Conservation (phyloP, 768 basidiomycete species). For the Mycena amicta region DNA sequence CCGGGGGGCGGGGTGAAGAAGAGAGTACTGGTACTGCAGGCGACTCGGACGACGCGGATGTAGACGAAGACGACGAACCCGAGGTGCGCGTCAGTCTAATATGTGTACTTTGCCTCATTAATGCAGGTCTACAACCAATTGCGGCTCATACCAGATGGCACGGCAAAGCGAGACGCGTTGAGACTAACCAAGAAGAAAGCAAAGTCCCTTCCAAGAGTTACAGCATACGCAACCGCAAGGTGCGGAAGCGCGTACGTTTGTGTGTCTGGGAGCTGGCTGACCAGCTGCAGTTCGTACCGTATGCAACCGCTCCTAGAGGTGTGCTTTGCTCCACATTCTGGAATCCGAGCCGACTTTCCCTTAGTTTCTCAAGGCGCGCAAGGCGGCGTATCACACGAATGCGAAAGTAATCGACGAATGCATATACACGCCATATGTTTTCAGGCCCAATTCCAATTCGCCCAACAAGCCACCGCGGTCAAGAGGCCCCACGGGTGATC, state of each 20-base stretch:
- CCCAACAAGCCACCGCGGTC: background rate
- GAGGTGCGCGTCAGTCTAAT: constrained; percentile 39
- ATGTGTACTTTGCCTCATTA: constrained; percentile 5
- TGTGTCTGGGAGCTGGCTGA: background rate
- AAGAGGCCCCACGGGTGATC: constrained; percentile 57
- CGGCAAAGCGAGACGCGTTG: constrained; percentile 88
- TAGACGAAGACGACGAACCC: constrained; percentile 63
- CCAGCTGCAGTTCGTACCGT: constrained; percentile 74
- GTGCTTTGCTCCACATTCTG: background rate
- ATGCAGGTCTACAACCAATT: constrained; percentile 96
- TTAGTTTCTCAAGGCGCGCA: constrained; percentile 80
- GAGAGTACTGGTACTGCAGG: constrained; percentile 53
- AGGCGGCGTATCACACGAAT: constrained; percentile 80
- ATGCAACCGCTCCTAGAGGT: constrained; percentile 79
- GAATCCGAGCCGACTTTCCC: too few relatives aligned
- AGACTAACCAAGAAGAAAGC: constrained; percentile 93
- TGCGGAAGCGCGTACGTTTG: too few relatives aligned
- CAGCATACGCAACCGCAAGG: constrained; percentile 94
- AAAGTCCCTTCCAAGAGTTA: constrained; percentile 89
- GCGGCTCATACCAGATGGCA: constrained; percentile 90
- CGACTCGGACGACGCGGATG: constrained; percentile 75
- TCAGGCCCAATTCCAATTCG: constrained; percentile 13
- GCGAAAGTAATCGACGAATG: constrained; percentile 89
- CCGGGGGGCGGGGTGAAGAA: constrained; percentile 39
- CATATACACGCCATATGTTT: constrained; percentile 90